Evolutionary conservation across 2,329 filamentous ascomycete species (phyloP).

Genomic region (Ophiostoma ulmi): DNA sequence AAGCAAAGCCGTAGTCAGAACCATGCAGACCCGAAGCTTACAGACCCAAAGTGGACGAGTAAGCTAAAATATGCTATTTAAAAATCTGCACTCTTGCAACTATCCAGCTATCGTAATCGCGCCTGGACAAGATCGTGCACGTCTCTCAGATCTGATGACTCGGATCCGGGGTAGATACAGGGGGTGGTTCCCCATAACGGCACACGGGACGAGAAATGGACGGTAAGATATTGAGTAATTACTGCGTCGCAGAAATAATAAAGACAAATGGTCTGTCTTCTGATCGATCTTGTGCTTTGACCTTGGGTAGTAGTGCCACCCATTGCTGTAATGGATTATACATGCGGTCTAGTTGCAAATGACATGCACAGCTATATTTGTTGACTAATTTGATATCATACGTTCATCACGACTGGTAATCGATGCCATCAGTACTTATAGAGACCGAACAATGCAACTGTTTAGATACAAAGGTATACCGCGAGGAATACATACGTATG

Average conservation of each 20-base stretch:
- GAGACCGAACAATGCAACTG: too few species aligned
- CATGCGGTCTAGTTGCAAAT: too few species aligned
- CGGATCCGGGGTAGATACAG: not conserved
- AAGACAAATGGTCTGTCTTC: too few species aligned
- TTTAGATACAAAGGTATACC: not conserved
- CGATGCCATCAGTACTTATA: too few species aligned
- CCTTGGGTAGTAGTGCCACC: too few species aligned
- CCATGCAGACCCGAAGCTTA: not conserved
- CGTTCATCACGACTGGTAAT: too few species aligned
- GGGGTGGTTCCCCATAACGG: not conserved
- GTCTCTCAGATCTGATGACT: not conserved
- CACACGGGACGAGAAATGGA: not conserved
- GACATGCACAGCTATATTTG: too few species aligned
- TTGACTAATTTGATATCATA: too few species aligned
- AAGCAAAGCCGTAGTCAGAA: not conserved
- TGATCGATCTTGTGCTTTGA: too few species aligned
- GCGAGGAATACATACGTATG: too few species aligned
- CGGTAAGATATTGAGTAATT: not conserved
- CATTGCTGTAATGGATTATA: too few species aligned
- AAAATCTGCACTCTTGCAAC: too few species aligned
- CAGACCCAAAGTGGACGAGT: not conserved
- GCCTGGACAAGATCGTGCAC: not conserved
- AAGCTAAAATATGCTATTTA: not conserved
- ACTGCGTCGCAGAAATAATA: not conserved
- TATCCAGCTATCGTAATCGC: not conserved